A percentile compares a stretch with the other conserved stretches of the same genome.
phyloP scores from a whole-genome alignment of 2,329 filamentous ascomycete genomes.

The Ceratocystis destructans region DNA sequence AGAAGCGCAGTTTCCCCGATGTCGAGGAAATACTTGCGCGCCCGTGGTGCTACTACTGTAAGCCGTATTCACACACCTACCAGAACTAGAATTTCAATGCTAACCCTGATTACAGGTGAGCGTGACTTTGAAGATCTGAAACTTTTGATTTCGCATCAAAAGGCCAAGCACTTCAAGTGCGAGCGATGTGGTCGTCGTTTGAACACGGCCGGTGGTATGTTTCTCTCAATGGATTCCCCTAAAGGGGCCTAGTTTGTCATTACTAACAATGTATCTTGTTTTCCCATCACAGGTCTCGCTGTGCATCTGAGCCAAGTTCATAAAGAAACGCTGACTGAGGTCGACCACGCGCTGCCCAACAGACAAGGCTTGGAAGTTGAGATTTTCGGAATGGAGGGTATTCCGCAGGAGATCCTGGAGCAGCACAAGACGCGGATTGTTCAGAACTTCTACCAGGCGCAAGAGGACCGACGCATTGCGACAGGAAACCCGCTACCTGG shows the following conservation, averaged over 20 bases:
- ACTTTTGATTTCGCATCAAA: slow-evolving; percentile 92
- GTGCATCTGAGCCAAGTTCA: slow-evolving; percentile 98
- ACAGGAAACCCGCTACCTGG: slow-evolving; percentile 75
- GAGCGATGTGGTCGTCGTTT: slow-evolving; percentile 75
- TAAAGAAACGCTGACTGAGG: slow-evolving; percentile 74
- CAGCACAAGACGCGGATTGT: slow-evolving; percentile 79
- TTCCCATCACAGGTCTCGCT: slow-evolving; percentile 52
- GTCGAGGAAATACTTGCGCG: slow-evolving; percentile 77
- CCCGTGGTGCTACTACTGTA: slow-evolving; percentile 97
- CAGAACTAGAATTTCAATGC: background rate
- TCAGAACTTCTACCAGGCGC: slow-evolving; percentile 69
- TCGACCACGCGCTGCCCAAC: slow-evolving; percentile 86
- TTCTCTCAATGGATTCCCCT: slow-evolving; percentile 15
- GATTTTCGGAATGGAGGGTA: slow-evolving; percentile 97
- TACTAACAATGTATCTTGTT: slow-evolving; percentile 6
- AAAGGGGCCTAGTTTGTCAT: background rate
- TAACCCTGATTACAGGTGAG: slow-evolving; percentile 42
- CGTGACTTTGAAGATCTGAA: slow-evolving; percentile 96
- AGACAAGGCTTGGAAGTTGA: slow-evolving; percentile 78
- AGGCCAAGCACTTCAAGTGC: slow-evolving; percentile 99
- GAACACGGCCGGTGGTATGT: slow-evolving; percentile 83
- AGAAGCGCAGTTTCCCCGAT: slow-evolving; percentile 74
- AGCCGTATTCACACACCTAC: slow-evolving; percentile 17
- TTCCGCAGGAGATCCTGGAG: slow-evolving; percentile 71
- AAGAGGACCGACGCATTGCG: slow-evolving; percentile 65